These are phyloP conservation scores for Diaporthe sp. DNA, from an alignment of 2,329 filamentous ascomycete genomes.

Conservation along the genomic window DNA sequence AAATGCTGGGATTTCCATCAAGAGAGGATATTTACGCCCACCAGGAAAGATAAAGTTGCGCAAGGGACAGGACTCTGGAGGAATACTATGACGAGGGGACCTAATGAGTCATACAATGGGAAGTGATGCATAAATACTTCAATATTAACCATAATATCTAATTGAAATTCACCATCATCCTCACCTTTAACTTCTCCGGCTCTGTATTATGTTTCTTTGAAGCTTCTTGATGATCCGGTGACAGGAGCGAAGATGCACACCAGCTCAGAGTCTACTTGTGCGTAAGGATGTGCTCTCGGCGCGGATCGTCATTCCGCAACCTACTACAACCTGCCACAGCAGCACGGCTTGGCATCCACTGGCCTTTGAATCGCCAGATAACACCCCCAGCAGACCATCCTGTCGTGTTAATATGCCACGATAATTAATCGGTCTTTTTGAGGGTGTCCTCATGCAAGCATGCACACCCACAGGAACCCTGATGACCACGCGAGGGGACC, in stretches of 20 bases:
- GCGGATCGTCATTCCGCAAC: background rate
- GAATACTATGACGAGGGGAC: background rate
- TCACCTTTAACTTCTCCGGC: background rate
- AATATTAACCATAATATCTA: background rate
- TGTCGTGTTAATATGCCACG: no score
- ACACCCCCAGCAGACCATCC: background rate
- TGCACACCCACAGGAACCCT: conserved; percentile 18
- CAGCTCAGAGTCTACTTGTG: background rate
- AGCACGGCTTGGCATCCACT: background rate
- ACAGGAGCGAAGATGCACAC: background rate
- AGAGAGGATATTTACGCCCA: background rate
- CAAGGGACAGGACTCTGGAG: background rate
- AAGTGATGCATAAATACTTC: conserved; percentile 8
- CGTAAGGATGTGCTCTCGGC: background rate
- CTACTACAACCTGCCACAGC: no score
- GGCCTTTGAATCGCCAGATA: background rate
- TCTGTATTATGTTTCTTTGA: background rate
- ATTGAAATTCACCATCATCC: background rate
- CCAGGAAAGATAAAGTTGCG: background rate
- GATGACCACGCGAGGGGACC: conserved; percentile 18
- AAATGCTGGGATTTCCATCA: no score
- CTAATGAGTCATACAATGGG: background rate
- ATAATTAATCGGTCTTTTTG: no score
- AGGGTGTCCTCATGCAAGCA: background rate
- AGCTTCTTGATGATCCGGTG: background rate